A percentile compares a stretch with the other conserved stretches of the same genome.
Conservation (phyloP, 306 rosid genomes). For the Glycine tomentella region DNA sequence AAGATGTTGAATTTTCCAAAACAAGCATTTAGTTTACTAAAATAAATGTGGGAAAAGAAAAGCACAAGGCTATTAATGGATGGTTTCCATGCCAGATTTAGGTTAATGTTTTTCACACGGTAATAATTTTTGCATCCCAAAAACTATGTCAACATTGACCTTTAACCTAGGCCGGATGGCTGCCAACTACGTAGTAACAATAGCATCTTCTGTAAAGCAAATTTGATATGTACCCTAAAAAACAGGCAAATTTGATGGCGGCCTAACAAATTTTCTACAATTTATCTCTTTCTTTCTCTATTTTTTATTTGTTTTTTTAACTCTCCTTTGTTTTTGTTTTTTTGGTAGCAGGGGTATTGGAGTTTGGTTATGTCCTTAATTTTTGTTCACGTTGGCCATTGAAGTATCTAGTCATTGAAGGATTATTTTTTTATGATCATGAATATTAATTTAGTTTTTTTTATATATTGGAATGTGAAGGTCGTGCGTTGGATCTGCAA, state of each 20-base stretch:
- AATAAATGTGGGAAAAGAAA: constrained; percentile 18
- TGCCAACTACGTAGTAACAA: constrained; percentile 33
- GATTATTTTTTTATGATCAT: neutral
- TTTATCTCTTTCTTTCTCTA: neutral
- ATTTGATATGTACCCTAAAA: constrained; percentile 3
- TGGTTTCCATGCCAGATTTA: constrained; percentile 26
- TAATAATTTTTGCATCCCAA: neutral
- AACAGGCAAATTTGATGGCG: constrained; percentile 22
- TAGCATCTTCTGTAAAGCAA: constrained; percentile 24
- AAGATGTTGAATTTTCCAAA: constrained; percentile 43
- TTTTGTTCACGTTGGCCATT: constrained; percentile 41
- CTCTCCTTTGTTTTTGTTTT: neutral
- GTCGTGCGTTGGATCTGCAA: constrained; percentile 53
- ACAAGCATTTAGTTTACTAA: neutral
- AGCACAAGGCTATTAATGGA: constrained; percentile 7
- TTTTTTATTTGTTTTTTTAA: neutral
- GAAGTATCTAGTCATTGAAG: constrained; percentile 44
- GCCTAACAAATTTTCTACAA: neutral
- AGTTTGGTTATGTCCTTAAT: constrained; percentile 38
- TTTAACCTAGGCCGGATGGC: constrained; percentile 9
- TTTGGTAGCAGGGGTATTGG: constrained; percentile 23
- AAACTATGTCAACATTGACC: constrained; percentile 34
- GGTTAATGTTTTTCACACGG: constrained; percentile 29
- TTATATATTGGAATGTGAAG: constrained; percentile 44
- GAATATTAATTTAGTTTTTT: constrained; percentile 30